phyloP scores from a whole-genome alignment of 306 rosid genomes.

The Dalbergia cultrata region DNA sequence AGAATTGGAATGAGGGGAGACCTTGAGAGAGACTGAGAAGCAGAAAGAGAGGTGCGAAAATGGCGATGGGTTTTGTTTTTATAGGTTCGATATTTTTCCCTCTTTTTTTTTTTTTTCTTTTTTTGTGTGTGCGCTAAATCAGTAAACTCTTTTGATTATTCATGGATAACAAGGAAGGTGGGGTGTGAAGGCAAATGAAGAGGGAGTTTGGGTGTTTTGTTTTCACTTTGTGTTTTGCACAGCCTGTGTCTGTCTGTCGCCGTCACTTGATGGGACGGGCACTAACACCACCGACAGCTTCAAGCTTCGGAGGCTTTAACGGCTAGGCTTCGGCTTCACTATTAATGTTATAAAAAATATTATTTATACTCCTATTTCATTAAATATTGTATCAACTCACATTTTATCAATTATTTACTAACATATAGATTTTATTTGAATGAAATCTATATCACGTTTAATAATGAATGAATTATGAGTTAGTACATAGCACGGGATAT shows the following conservation, averaged over 20 bases:
- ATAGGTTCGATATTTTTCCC: neutral
- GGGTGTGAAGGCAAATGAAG: neutral
- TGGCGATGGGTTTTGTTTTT: neutral
- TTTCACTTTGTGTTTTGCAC: too few species aligned
- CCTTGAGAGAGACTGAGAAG: slow-evolving; percentile 64
- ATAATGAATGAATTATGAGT: too few species aligned
- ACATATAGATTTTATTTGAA: too few species aligned
- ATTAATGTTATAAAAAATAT: too few species aligned
- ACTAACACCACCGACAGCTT: neutral
- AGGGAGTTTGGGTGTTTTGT: neutral
- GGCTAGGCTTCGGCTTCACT: slow-evolving; percentile 2
- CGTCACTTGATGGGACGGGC: neutral
- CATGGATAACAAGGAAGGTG: neutral
- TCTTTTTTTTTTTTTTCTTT: neutral
- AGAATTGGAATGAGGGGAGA: slow-evolving; percentile 22
- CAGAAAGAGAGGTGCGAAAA: slow-evolving; percentile 49
- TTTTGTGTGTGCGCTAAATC: neutral
- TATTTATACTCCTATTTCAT: too few species aligned
- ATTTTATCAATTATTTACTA: too few species aligned
- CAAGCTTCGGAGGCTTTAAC: neutral
- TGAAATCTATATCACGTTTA: too few species aligned
- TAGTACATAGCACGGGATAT: too few species aligned
- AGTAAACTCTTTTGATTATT: neutral
- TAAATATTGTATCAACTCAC: too few species aligned
- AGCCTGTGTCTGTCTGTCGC: neutral